Percentiles rank a stretch among this genome's conserved stretches.
These are phyloP conservation scores for Saccharomyces pastorianus DNA, from an alignment of 1,139 yeast species.

Conservation along the genomic window DNA sequence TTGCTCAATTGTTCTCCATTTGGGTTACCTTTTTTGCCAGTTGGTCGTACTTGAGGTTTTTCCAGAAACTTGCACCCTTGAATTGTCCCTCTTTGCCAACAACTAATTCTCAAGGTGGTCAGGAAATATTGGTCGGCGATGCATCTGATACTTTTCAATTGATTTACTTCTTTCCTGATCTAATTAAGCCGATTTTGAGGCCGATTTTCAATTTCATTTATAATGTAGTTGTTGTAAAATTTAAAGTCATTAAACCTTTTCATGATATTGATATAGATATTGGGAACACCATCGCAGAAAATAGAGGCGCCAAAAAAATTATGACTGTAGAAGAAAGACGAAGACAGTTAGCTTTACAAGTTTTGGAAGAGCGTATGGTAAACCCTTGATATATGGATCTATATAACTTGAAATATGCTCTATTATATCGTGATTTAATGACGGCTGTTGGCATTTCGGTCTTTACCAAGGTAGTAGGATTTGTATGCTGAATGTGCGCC, in stretches of 20 bases:
- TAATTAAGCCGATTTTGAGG: constrained; percentile 45
- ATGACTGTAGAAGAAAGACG: constrained; percentile 58
- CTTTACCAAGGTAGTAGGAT: neutral
- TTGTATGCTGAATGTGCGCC: neutral
- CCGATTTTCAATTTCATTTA: constrained; percentile 50
- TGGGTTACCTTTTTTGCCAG: constrained; percentile 60
- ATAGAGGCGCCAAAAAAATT: constrained; percentile 38
- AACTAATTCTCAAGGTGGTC: constrained; percentile 13
- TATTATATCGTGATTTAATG: neutral
- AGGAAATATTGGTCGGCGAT: constrained; percentile 46
- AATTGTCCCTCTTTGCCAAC: constrained; percentile 24
- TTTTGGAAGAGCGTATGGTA: constrained; percentile 62
- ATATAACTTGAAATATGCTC: neutral
- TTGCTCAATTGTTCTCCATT: constrained; percentile 64
- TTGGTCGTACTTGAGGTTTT: constrained; percentile 72
- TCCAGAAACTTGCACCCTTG: constrained; percentile 35
- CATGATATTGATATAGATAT: constrained; percentile 64
- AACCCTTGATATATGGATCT: neutral
- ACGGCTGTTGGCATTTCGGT: neutral
- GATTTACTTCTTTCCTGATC: constrained; percentile 70
- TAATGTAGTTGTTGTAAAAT: constrained; percentile 42
- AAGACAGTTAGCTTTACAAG: constrained; percentile 76
- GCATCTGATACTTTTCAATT: constrained; percentile 85
- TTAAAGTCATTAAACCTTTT: constrained; percentile 58
- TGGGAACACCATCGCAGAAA: constrained; percentile 56